Percentiles rank a stretch among this genome's conserved stretches.
phyloP scores from a whole-genome alignment of 257 asterid genomes.

The Gardenia jasminoides region DNA sequence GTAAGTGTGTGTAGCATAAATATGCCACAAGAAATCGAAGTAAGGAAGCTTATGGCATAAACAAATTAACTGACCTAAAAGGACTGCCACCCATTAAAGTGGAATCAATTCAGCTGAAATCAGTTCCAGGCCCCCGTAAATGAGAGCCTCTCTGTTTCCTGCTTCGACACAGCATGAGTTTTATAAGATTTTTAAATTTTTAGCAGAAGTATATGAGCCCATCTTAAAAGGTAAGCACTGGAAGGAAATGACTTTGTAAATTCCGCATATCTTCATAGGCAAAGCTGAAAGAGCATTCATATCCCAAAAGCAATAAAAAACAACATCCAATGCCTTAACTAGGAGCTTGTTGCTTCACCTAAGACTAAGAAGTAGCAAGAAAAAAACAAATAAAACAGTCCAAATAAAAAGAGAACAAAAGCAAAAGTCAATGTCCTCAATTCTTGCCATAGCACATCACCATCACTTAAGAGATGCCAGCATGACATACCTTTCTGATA shows the following conservation, averaged over 20 bases:
- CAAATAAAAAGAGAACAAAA: conserved; percentile 17
- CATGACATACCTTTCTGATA: conserved; percentile 50
- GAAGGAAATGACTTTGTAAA: conserved; percentile 59
- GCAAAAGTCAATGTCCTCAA: background rate
- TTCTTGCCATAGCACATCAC: background rate
- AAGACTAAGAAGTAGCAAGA: conserved; percentile 25
- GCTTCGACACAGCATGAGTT: conserved; percentile 84
- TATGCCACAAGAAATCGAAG: conserved; percentile 63
- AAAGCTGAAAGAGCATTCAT: conserved; percentile 42
- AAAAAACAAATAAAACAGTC: conserved; percentile 14
- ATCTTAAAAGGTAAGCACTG: conserved; percentile 54
- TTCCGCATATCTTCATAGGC: conserved; percentile 44
- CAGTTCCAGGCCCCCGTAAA: conserved; percentile 93
- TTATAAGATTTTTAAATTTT: conserved; percentile 62
- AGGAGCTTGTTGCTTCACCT: conserved; percentile 33
- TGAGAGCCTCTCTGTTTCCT: conserved; percentile 94
- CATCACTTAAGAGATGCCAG: conserved; percentile 6
- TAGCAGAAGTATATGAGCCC: conserved; percentile 47
- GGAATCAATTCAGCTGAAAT: conserved; percentile 91
- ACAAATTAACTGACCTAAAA: conserved; percentile 84
- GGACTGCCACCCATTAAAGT: conserved; percentile 80
- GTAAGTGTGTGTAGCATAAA: conserved; percentile 54
- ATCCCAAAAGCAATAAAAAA: conserved; percentile 34
- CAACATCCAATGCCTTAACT: conserved; percentile 38
- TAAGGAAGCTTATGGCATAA: conserved; percentile 48